Evolutionary conservation across 169 alveolate genomes (phyloP).

Genomic region (Perkinsus marinus): DNA sequence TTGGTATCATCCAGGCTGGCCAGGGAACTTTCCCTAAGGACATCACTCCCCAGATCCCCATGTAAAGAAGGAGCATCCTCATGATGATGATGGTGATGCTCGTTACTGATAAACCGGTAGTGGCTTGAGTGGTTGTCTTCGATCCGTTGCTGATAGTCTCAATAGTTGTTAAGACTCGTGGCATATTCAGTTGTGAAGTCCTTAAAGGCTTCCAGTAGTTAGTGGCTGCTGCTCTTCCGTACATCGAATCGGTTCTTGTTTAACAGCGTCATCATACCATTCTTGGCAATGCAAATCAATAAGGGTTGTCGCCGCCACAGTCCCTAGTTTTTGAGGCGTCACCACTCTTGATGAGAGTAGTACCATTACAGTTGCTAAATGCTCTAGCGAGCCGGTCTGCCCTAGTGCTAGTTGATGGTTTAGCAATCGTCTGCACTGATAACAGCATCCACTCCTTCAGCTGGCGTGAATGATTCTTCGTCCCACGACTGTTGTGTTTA

Average conservation of each 20-base stretch:
- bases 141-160: neutral
- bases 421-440: neutral
- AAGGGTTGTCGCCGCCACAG: neutral
- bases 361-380: neutral
- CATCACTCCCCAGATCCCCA: neutral
- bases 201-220: neutral
- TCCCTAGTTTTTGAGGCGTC: neutral
- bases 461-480: neutral
- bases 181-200: neutral
- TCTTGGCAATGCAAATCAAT: neutral
- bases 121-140: neutral
- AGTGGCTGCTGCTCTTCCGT: neutral
- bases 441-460: neutral
- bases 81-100: too few relatives aligned
- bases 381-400: neutral
- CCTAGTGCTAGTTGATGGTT: neutral
- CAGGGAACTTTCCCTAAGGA: neutral
- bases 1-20: slow-evolving; percentile 32
- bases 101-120: neutral
- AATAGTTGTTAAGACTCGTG: neutral
- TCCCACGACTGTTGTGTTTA: neutral
- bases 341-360: neutral
- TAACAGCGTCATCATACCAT: neutral
- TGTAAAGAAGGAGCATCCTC: neutral
- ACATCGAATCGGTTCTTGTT: neutral